These are phyloP conservation scores for Saussurea involucrata DNA, from an alignment of 129 eudicot genomes.

Conservation along the genomic window DNA sequence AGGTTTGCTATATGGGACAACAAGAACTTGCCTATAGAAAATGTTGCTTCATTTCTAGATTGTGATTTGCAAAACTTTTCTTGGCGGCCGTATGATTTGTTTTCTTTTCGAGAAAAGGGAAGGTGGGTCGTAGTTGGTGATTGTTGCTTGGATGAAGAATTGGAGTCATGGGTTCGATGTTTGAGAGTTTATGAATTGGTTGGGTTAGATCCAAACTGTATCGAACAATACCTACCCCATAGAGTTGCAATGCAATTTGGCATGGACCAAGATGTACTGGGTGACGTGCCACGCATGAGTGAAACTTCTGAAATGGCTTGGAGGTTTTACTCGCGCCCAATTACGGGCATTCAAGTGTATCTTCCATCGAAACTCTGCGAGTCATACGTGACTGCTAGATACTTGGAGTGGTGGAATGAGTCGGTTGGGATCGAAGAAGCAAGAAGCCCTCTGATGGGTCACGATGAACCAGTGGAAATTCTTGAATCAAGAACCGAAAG, in stretches of 20 bases:
- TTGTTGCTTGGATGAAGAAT: constrained; percentile 21
- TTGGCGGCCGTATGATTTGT: constrained; percentile 43
- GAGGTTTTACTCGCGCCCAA: constrained; percentile 25
- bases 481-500: too few species aligned
- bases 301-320: constrained; percentile 23
- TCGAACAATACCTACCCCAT: constrained; percentile 56
- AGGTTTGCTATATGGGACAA: constrained; percentile 29
- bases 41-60: constrained; percentile 5
- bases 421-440: not conserved
- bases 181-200: constrained; percentile 40
- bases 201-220: constrained; percentile 35
- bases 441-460: too few species aligned
- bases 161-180: constrained; percentile 28
- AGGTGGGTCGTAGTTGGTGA: constrained; percentile 15
- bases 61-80: constrained; percentile 17
- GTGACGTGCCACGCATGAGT: constrained; percentile 1
- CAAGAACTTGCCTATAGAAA: not conserved
- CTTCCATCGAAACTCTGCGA: constrained; percentile 19
- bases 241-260: constrained; percentile 75
- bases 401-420: constrained; percentile 42
- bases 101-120: constrained; percentile 25
- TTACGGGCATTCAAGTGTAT: constrained; percentile 12
- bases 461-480: too few species aligned
- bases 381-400: constrained; percentile 32
- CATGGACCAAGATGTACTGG: constrained; percentile 54